These are phyloP conservation scores for Trametes versicolor DNA, from an alignment of 1,284 basidiomycete genomes.

Conservation along the genomic window DNA sequence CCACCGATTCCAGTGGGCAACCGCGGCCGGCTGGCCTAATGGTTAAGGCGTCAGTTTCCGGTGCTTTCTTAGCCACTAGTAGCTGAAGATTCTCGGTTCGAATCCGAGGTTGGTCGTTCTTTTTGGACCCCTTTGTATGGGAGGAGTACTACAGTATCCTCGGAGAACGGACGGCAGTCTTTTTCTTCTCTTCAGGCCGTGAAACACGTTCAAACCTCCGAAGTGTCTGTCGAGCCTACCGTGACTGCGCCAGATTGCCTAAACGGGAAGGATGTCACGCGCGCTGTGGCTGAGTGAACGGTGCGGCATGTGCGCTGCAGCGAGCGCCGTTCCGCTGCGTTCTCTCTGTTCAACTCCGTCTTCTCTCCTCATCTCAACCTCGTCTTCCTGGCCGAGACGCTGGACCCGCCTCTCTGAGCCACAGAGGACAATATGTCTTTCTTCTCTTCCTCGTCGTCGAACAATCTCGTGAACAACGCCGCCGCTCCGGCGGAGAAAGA, in stretches of 20 bases:
- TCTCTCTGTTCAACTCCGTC: constrained; percentile 6
- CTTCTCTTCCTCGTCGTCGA: constrained; percentile 47
- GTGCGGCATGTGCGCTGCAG: constrained; percentile 10
- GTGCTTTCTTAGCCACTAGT: constrained; percentile 33
- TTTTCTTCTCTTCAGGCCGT: no score
- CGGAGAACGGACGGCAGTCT: no score
- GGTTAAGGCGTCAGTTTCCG: constrained; percentile 51
- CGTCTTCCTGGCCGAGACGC: background rate
- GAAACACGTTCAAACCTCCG: background rate
- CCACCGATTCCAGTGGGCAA: background rate
- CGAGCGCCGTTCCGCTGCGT: constrained; percentile 5
- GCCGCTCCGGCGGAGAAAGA: constrained; percentile 61
- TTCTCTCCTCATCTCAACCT: background rate
- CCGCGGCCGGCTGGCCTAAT: constrained; percentile 37
- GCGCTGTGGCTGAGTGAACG: constrained; percentile 13
- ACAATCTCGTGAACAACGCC: constrained; percentile 39
- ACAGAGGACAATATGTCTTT: constrained; percentile 49
- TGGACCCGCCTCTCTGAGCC: background rate
- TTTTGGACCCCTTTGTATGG: background rate
- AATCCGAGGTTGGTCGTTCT: constrained; percentile 59
- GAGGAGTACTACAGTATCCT: no score
- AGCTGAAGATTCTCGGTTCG: constrained; percentile 65
- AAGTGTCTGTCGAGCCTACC: background rate
- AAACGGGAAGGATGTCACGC: constrained; percentile 8
- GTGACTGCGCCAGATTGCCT: constrained; percentile 4